phyloP scores from a whole-genome alignment of 352 stramenopile genomes.

The Globisporangium takayamanum region DNA sequence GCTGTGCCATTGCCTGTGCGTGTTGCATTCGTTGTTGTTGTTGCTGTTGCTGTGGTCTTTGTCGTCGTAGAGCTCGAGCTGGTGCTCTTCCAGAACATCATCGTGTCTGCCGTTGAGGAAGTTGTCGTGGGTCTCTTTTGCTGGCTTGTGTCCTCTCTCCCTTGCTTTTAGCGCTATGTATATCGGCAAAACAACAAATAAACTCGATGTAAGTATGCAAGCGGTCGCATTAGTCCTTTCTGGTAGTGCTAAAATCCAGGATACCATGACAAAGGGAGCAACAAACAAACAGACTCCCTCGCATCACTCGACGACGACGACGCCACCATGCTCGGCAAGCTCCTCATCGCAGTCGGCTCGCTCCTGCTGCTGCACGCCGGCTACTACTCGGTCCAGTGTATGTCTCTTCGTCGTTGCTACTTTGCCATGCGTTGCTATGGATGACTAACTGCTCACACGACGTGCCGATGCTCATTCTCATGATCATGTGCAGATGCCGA shows the following conservation, averaged over 20 bases:
- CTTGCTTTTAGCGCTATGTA: background rate
- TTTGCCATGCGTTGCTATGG: background rate
- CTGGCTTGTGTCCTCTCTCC: background rate
- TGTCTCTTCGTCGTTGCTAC: background rate
- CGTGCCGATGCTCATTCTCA: background rate
- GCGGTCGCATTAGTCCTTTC: background rate
- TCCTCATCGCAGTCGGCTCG: conserved; percentile 59
- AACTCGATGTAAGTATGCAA: background rate
- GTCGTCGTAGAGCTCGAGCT: conserved; percentile 10
- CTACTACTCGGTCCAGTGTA: conserved; percentile 83
- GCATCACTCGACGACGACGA: background rate
- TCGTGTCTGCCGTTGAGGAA: conserved; percentile 1
- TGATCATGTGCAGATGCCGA: conserved; percentile 43
- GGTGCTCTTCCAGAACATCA: conserved; percentile 36
- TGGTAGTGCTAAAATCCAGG: background rate
- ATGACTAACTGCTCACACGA: too few species aligned
- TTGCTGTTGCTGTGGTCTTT: conserved; percentile 3
- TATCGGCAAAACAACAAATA: background rate
- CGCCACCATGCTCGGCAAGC: conserved; percentile 39
- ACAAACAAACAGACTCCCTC: too few species aligned
- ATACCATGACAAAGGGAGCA: conserved; percentile 18
- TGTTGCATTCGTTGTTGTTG: conserved; percentile 2
- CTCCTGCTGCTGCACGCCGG: conserved; percentile 66
- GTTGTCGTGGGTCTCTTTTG: background rate
- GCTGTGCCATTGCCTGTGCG: background rate